phyloP scores from a whole-genome alignment of 1,139 yeast genomes.

The Starmera stellimalicola region DNA sequence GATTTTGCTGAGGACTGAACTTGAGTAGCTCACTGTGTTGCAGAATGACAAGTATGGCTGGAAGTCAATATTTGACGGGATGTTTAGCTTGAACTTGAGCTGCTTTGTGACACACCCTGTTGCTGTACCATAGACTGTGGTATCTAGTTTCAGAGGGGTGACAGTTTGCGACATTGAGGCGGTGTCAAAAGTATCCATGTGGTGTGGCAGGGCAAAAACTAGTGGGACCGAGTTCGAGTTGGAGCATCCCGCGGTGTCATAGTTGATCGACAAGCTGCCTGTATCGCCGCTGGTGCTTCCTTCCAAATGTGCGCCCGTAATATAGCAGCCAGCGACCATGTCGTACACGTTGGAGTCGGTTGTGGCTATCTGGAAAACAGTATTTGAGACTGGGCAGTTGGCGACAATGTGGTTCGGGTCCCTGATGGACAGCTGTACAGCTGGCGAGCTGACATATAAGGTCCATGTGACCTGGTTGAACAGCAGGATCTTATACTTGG shows the following conservation, averaged over 20 bases:
- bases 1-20: conserved; percentile 31
- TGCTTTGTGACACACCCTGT: conserved; percentile 42
- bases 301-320: conserved; percentile 23
- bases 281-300: conserved; percentile 15
- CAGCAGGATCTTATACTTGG: conserved; percentile 32
- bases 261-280: conserved; percentile 29
- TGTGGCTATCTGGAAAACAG: conserved; percentile 28
- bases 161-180: conserved; percentile 9
- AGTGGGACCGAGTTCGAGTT: conserved; percentile 23
- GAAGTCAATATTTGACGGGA: conserved; percentile 43
- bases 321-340: conserved; percentile 42
- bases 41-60: conserved; percentile 53
- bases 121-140: conserved; percentile 65
- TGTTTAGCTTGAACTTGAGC: conserved; percentile 34
- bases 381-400: conserved; percentile 24
- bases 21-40: conserved; percentile 27
- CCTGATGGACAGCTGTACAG: conserved; percentile 27
- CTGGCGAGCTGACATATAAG: conserved; percentile 32
- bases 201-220: conserved; percentile 62
- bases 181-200: conserved; percentile 36
- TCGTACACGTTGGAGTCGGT: conserved; percentile 40
- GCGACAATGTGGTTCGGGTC: conserved; percentile 50
- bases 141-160: conserved; percentile 40
- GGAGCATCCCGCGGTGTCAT: conserved; percentile 27
- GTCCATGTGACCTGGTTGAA: conserved; percentile 37